A percentile compares a stretch with the other conserved stretches of the same genome.
Conservation (phyloP, 257 asterid genomes). For the Buddleja alternifolia region DNA sequence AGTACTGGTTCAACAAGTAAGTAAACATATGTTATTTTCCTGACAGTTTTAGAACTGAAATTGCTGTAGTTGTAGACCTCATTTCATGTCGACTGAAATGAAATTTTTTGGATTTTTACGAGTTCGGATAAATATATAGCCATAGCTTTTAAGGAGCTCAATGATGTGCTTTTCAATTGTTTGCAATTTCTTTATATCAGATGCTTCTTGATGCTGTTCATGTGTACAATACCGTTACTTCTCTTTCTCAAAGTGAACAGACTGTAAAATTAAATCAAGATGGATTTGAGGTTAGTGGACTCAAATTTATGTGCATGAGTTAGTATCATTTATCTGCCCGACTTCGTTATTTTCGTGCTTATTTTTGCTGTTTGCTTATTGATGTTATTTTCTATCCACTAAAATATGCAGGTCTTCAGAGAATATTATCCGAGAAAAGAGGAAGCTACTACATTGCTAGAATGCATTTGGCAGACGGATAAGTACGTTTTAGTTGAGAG, state of each 20-base stretch:
- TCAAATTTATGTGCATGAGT: neutral
- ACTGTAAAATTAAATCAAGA: conserved; percentile 69
- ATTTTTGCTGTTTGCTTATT: conserved; percentile 24
- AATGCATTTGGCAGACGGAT: conserved; percentile 76
- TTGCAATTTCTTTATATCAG: conserved; percentile 42
- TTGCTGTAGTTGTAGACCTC: conserved; percentile 5
- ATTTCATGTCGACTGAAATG: neutral
- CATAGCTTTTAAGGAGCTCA: neutral
- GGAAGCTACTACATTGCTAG: conserved; percentile 46
- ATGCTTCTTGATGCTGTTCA: conserved; percentile 75
- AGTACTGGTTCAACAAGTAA: conserved; percentile 89
- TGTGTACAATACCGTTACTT: conserved; percentile 60
- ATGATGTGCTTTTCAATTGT: conserved; percentile 12
- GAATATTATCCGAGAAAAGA: conserved; percentile 79
- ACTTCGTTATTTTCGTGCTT: neutral
- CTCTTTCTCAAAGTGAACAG: conserved; percentile 76
- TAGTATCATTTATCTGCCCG: neutral
- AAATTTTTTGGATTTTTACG: too few species aligned
- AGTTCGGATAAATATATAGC: conserved; percentile 12
- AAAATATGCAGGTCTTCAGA: conserved; percentile 61
- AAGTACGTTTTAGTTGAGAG: conserved; percentile 66
- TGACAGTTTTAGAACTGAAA: neutral
- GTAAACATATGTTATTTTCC: conserved; percentile 24
- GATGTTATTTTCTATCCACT: conserved; percentile 25
- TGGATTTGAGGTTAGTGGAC: conserved; percentile 68